Base-by-base conservation (phyloP, 2,329 filamentous ascomycete genomes). In the Rosellinia necatrix region DNA sequence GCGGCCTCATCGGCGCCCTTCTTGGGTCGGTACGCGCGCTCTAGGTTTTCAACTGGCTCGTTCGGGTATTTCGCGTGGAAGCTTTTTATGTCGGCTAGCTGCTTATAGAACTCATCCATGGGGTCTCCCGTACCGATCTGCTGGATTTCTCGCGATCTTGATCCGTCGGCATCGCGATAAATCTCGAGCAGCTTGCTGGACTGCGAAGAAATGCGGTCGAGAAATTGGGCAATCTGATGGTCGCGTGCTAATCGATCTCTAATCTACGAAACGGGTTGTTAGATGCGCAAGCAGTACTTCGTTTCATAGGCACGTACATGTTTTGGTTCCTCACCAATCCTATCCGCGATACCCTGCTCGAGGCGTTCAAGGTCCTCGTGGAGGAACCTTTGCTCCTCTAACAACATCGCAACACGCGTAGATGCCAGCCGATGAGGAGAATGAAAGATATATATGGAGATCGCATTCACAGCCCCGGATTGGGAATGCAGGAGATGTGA, bases 361-460 rank as follows among this genome's bases (percentile, higher is more conserved):
- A 99, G 83, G 62, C 94, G 88, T 81, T 99, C 94, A 47, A 99
- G 79, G 75, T 99, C 94, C 83, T 99, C 94, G 68, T 97, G 92
- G 67, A 97, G 85, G 69, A 91, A 92, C 67, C 94, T 85, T 76
- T 97, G 89, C 67, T 97, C 92, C 79, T 99, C 96, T 62, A 97
- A 77, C 65, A 96, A 78, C 92, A 97, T 87, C n/a, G n/a, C n/a
- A 6, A 40, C 76, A 64, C 30, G 30, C 25, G 21, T 6, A 13
- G 9, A n/a, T 27, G 12, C 12, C 15, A 17, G n/a, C 17, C 8
- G 10, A 9, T 9, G 12, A 12, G 12, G 6, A n/a, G 19, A 4
- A 21, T 41, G 6, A 12, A 27, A 13, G 10, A 34, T 46, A 8
- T 7, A 24, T n/a, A 13, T 8, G 15, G 19, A 4, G 2, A 25